Conservation (phyloP, 78 protist species). For the Pelomyxa schiedti region DNA sequence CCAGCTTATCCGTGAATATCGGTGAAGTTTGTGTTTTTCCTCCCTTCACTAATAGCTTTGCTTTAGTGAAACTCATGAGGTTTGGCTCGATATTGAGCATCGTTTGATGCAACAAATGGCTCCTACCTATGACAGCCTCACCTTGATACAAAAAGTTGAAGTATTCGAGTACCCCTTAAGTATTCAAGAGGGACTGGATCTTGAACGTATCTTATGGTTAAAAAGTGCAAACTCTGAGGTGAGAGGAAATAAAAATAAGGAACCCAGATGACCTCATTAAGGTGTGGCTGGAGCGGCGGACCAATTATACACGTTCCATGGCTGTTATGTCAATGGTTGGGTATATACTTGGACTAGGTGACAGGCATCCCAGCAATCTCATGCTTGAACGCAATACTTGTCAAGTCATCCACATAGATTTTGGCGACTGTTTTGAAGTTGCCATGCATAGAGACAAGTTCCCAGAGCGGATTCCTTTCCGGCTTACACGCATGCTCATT, state of each 20-base stretch:
- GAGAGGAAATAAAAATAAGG: background rate
- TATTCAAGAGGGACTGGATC: slow-evolving; percentile 84
- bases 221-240: slow-evolving; percentile 61
- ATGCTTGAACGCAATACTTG: slow-evolving; percentile 75
- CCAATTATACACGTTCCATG: slow-evolving; percentile 79
- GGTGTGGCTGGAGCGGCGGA: slow-evolving; percentile 73
- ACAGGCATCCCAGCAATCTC: slow-evolving; percentile 82
- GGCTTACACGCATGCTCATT: slow-evolving; percentile 96
- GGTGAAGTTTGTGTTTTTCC: too few species aligned
- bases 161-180: slow-evolving; percentile 83
- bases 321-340: slow-evolving; percentile 92
- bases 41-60: too few species aligned
- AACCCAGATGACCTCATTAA: slow-evolving; percentile 1
- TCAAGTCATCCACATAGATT: slow-evolving; percentile 92
- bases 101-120: slow-evolving; percentile 85
- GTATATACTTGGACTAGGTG: slow-evolving; percentile 84
- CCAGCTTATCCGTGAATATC: slow-evolving; percentile 67
- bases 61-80: background rate
- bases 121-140: slow-evolving; percentile 71
- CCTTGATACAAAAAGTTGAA: slow-evolving; percentile 88
- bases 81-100: slow-evolving; percentile 20
- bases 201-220: slow-evolving; percentile 87
- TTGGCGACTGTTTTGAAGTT: slow-evolving; percentile 97
- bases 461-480: slow-evolving; percentile 98
- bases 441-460: slow-evolving; percentile 80